Evolutionary conservation across 139 green algal species (phyloP).

Genomic region (Chlorella sp.): DNA sequence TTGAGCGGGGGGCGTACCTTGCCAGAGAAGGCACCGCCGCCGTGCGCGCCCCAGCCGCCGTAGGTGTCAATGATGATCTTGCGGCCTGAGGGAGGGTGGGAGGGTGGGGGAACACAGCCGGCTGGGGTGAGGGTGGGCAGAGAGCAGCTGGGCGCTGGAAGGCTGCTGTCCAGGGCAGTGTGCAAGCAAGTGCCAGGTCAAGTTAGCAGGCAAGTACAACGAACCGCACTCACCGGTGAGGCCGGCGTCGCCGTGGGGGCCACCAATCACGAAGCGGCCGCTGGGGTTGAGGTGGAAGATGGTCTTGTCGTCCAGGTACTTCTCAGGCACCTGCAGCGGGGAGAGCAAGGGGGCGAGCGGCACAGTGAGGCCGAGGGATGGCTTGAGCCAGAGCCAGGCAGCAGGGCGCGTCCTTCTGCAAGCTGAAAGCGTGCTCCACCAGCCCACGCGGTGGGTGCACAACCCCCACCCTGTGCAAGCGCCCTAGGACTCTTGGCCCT

Average conservation of each 20-base stretch:
- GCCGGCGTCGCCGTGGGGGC: conserved; percentile 96
- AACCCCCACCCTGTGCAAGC: too few species aligned
- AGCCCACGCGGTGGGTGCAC: too few species aligned
- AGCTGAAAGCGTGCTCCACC: too few species aligned
- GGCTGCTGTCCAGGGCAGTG: too few species aligned
- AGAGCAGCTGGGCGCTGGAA: too few species aligned
- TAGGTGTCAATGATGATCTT: conserved; percentile 99
- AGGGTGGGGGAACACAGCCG: not conserved
- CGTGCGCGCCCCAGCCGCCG: conserved; percentile 98
- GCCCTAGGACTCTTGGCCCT: too few species aligned
- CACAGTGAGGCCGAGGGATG: too few species aligned
- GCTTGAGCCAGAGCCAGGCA: not conserved
- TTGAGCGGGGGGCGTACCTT: conserved; percentile 71
- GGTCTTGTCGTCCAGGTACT: conserved; percentile 98
- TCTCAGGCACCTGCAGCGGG: conserved; percentile 18
- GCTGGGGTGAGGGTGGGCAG: not conserved
- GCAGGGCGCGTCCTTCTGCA: too few species aligned
- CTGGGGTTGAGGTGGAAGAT: conserved; percentile 99
- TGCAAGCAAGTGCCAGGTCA: too few species aligned
- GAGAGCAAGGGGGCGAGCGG: not conserved
- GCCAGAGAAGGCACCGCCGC: conserved; percentile 97
- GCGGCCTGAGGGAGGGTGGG: conserved; percentile 51
- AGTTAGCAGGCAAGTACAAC: too few species aligned
- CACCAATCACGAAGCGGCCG: conserved; percentile 97
- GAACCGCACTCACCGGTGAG: conserved; percentile 79